Percentiles rank a stretch among this genome's conserved stretches.
Evolutionary conservation across 2,329 filamentous ascomycete species (phyloP).

Genomic region (Phaeomoniella chlamydospora): DNA sequence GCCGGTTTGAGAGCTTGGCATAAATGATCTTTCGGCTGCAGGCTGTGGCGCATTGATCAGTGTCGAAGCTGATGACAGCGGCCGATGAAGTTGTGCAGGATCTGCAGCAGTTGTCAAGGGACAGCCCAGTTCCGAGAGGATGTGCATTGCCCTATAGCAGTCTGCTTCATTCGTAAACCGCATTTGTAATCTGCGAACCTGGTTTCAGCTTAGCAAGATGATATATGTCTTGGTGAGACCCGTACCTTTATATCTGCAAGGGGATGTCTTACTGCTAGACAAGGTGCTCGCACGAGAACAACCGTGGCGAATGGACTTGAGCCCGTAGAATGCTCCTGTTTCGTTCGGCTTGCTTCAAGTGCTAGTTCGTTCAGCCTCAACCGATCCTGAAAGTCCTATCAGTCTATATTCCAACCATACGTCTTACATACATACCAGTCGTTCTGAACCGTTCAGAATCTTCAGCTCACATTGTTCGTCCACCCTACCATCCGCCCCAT

Average conservation of each 20-base stretch:
- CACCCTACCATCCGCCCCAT: constrained; percentile 7
- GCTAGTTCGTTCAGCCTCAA: constrained; percentile 21
- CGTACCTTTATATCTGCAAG: constrained; percentile 15
- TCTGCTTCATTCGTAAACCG: constrained; percentile 25
- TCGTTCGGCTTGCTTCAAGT: constrained; percentile 10
- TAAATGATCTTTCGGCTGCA: too few species aligned
- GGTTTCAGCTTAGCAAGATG: constrained; percentile 6
- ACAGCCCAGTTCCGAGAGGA: constrained; percentile 25
- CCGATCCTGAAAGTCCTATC: constrained; percentile 20
- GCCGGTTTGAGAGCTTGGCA: too few species aligned
- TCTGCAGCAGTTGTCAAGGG: constrained; percentile 25
- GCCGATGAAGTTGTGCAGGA: constrained; percentile 10
- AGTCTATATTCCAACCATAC: constrained; percentile 4
- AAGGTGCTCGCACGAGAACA: constrained; percentile 28
- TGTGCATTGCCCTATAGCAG: constrained; percentile 23
- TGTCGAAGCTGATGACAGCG: constrained; percentile 1
- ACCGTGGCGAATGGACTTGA: constrained; percentile 18
- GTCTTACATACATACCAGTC: constrained; percentile 17
- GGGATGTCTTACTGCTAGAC: constrained; percentile 29
- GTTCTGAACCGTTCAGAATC: constrained; percentile 17
- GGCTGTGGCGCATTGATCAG: too few species aligned
- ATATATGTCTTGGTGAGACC: constrained; percentile 5
- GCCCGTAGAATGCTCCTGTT: constrained; percentile 8
- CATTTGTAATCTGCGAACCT: constrained; percentile 30
- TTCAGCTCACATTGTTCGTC: constrained; percentile 16